These are phyloP conservation scores for Colletotrichum limetticola DNA, from an alignment of 2,329 filamentous ascomycete species.

Conservation along the genomic window DNA sequence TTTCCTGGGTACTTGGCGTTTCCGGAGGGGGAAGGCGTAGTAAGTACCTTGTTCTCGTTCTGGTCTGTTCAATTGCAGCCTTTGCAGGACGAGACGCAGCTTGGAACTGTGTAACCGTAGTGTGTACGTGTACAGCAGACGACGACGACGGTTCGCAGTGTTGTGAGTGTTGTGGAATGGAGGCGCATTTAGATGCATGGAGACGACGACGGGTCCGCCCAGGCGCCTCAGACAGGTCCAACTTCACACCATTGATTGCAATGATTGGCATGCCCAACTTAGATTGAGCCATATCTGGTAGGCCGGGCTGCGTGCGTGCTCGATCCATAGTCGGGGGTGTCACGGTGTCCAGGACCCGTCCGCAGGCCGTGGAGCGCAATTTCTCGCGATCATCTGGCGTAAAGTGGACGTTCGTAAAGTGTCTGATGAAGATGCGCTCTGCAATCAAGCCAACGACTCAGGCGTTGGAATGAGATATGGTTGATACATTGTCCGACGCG, in stretches of 20 bases:
- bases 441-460: neutral
- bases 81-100: neutral
- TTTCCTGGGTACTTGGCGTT: neutral
- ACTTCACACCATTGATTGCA: neutral
- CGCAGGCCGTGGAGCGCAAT: conserved; percentile 23
- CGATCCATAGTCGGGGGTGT: conserved; percentile 1
- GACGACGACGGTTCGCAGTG: neutral
- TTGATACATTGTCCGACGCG: neutral
- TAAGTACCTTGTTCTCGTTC: neutral
- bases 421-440: neutral
- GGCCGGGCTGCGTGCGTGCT: neutral
- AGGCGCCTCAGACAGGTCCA: too few species aligned
- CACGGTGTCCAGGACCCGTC: conserved; percentile 8
- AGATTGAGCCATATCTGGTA: conserved; percentile 22
- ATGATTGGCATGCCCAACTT: conserved; percentile 7
- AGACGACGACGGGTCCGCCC: neutral
- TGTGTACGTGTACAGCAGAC: neutral
- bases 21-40: neutral
- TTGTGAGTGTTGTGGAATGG: conserved; percentile 12
- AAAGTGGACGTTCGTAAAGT: conserved; percentile 1
- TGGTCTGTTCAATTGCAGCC: neutral
- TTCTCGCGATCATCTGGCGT: conserved; percentile 25
- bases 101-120: too few species aligned
- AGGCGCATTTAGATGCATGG: neutral
- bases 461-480: neutral